Evolutionary conservation across 192 early-diverging fungal species (phyloP), one percentile per base, ranked within the genome.

Genomic region (Allomyces arbusculus): DNA sequence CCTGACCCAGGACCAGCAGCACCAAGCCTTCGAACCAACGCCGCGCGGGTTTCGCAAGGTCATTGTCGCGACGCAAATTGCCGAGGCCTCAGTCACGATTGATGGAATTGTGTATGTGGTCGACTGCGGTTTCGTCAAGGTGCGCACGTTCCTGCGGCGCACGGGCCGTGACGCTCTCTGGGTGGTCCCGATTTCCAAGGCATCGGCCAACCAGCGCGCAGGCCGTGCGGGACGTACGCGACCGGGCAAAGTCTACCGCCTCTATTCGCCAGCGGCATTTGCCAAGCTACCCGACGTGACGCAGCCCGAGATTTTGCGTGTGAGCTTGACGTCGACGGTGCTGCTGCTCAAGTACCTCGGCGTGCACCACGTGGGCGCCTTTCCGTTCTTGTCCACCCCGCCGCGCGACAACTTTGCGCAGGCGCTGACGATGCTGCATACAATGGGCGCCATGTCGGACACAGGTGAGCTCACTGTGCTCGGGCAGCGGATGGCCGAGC

Each of bases 21-120:
- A 33, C 64, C 67, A 4, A 19, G 80, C 86, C 5, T 89, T 90
- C 72, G 79, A 87, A 58, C 75, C 82, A 0, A 69, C 78, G 3
- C 70, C 78, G 2, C 44, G 64, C 1, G 76, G 79, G 10, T 78
- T 75, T 5, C 80, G 95, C 11, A 95, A 94, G 69, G 84, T 95
- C 0, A 78, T 98, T 0, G 82, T 98, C 1, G 80, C 95, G 0
- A 94, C 92, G 12, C 94, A 94, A 64, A 83, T 92, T 28, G 92
- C 91, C 4, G 92, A 95, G 68, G 88, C 89, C 4, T 86, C 84
- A 3, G 76, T 90, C 6, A 89, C 88, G 0, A 80, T 91, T 61
- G 82, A 86, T 25, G 87, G 85, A 0, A 84, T 90, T 22, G 81
- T 81, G 6, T 89, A 82, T 66, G 87, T 92, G 7, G 74, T 92